phyloP scores from a whole-genome alignment of 345 rosid genomes.

The Arabis hirsuta region DNA sequence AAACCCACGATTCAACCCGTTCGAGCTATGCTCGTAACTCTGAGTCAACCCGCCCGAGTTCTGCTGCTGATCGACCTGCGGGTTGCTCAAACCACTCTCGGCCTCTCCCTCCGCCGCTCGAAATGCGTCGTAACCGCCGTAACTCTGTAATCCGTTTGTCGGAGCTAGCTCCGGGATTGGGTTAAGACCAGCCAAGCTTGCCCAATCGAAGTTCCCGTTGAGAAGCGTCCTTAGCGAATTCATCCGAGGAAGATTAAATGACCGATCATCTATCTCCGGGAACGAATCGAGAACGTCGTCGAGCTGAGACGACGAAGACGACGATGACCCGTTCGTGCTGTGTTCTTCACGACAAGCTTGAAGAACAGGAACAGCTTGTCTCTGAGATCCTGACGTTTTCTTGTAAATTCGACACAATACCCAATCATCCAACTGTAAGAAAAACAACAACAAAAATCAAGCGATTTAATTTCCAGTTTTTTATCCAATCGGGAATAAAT shows the following conservation, averaged over 20 bases:
- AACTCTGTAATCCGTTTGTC: constrained; percentile 45
- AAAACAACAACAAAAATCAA: background rate
- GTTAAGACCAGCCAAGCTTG: constrained; percentile 63
- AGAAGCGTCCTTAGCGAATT: constrained; percentile 56
- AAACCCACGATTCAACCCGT: constrained; percentile 60
- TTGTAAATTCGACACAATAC: constrained; percentile 90
- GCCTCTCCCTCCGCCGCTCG: constrained; percentile 68
- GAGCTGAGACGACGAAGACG: constrained; percentile 76
- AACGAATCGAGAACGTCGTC: constrained; percentile 79
- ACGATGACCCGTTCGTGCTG: constrained; percentile 57
- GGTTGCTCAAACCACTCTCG: constrained; percentile 62
- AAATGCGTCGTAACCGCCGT: constrained; percentile 42
- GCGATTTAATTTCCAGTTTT: background rate
- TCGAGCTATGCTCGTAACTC: constrained; percentile 38
- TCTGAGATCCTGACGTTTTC: constrained; percentile 70
- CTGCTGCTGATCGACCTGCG: constrained; percentile 37
- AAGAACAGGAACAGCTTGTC: constrained; percentile 41
- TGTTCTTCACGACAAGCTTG: constrained; percentile 58
- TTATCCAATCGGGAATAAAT: background rate
- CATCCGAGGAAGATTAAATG: constrained; percentile 54
- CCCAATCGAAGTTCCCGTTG: constrained; percentile 77
- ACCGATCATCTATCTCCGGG: constrained; percentile 62
- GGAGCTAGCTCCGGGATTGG: constrained; percentile 52
- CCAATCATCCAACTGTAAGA: constrained; percentile 87
- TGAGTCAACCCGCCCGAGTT: constrained; percentile 50